Conservation (phyloP, 805 yeast genomes). For the Candida ascalaphidarum region DNA sequence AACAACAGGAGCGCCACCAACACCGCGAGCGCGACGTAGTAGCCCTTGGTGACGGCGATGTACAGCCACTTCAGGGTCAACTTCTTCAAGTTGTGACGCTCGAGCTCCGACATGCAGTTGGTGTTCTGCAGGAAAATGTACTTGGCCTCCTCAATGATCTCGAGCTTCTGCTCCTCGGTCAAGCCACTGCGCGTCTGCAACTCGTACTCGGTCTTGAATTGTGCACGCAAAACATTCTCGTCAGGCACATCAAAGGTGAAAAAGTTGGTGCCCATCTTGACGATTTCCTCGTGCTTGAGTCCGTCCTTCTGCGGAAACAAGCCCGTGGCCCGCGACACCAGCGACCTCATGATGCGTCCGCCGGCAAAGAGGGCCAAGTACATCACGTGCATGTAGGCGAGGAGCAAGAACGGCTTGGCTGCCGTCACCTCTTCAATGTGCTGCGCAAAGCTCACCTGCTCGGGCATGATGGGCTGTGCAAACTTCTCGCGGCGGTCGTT, state of each 20-base stretch:
- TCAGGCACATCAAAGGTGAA: constrained; percentile 64
- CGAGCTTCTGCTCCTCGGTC: constrained; percentile 62
- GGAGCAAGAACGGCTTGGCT: constrained; percentile 59
- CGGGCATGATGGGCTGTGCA: constrained; percentile 45
- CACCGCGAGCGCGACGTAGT: constrained; percentile 29
- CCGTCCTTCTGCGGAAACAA: constrained; percentile 70
- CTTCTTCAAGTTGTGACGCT: constrained; percentile 51
- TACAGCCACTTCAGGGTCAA: constrained; percentile 49
- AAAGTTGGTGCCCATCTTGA: constrained; percentile 50
- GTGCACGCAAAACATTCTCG: constrained; percentile 53
- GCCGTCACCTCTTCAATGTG: constrained; percentile 48
- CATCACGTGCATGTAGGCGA: constrained; percentile 81
- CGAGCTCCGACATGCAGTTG: constrained; percentile 57
- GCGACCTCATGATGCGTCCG: constrained; percentile 64
- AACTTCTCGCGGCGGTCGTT: constrained; percentile 48
- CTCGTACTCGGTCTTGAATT: constrained; percentile 72
- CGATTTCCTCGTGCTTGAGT: constrained; percentile 53
- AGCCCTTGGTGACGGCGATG: constrained; percentile 43
- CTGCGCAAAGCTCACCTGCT: constrained; percentile 53
- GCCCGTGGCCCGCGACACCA: constrained; percentile 57
- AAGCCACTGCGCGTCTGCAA: constrained; percentile 63
- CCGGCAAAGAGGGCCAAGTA: constrained; percentile 85
- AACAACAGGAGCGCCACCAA: too few species aligned
- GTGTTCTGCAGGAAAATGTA: constrained; percentile 59
- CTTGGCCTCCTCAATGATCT: constrained; percentile 59